Conservation (phyloP, 768 basidiomycete genomes). For the Phylloporus scabripes region DNA sequence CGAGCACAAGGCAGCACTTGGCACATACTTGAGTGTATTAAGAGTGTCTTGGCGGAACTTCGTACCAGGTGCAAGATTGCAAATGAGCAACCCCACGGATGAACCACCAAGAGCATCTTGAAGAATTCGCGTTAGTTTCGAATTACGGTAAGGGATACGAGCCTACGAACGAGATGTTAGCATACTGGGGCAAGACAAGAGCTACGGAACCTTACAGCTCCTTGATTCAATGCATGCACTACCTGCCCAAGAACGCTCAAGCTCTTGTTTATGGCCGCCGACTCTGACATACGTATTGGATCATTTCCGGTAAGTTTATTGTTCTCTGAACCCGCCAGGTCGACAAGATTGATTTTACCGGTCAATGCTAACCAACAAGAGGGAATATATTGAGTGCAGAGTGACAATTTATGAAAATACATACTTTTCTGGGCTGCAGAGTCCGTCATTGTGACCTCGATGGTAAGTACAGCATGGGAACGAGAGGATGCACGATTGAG, state of each 20-base stretch:
- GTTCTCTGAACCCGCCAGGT: conserved; percentile 88
- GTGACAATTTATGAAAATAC: conserved; percentile 11
- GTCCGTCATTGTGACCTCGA: conserved; percentile 59
- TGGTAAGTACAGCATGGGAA: conserved; percentile 81
- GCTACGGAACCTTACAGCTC: conserved; percentile 41
- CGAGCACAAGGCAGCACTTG: background rate
- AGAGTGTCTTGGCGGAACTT: conserved; percentile 85
- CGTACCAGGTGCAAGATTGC: conserved; percentile 77
- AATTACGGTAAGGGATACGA: conserved; percentile 85
- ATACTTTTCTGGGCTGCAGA: conserved; percentile 49
- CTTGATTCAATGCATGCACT: conserved; percentile 75
- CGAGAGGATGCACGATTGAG: conserved; percentile 82
- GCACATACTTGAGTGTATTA: conserved; percentile 79
- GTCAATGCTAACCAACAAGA: conserved; percentile 42
- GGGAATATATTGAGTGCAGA: background rate
- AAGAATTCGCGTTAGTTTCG: conserved; percentile 81
- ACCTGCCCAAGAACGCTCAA: conserved; percentile 84
- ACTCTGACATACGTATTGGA: conserved; percentile 81
- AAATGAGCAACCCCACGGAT: conserved; percentile 75
- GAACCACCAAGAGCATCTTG: conserved; percentile 87
- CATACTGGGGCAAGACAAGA: background rate
- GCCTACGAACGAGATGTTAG: conserved; percentile 36
- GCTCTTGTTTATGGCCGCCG: conserved; percentile 85
- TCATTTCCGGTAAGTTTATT: conserved; percentile 91
- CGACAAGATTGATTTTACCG: conserved; percentile 82